Evolutionary conservation across 164 flowering plant species (phyloP), one percentile per base, ranked within the genome.

Genomic region (Stephania japonica): DNA sequence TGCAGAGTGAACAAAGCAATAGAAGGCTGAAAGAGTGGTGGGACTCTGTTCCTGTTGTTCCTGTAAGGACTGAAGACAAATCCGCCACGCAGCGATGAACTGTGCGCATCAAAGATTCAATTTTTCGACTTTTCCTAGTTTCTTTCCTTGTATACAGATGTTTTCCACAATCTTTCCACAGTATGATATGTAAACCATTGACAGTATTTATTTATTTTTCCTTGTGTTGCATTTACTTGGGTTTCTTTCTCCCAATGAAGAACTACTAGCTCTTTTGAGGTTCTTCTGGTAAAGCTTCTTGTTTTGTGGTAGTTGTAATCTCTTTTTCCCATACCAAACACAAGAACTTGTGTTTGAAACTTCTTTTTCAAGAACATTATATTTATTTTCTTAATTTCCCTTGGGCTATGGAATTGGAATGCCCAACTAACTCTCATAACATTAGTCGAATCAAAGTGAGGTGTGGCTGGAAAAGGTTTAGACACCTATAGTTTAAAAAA

Each of bases 21-120:
- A 75, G 97, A 43, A 79, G 98, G 21, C 38, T 88, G 3, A 85
- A 79, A 75, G 98, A 91, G 72, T 90, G 98, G 99, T 95, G 99
- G 99, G 85, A 87, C 53, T 88, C 98, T 0, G 89, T 93, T 64
- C 98, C 97, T 0, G 82, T 90, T 4, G 68, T 86, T 63, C 91
- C 90, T 0, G 88, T 93, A 0, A 85, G 86, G 38, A 68, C 83
- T 11, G 82, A 72, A 0, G 85, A 86, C 25, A 73, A 82, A 56
- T 32, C 5, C 5, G 23, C 64, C 7, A 7, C 64, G 5, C 42
- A 38, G 16, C 7, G 4, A 13, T 23, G 24, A 42, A 38, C n/a
- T n/a, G 16, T 32, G 38, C 38, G 1, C 38, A 32, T n/a, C 42
- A 43, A 27, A 24, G 26, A 41, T 56, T 59, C 61, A 1, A 16